phyloP scores from a whole-genome alignment of 768 basidiomycete genomes.

The Lactarius akahatsu region DNA sequence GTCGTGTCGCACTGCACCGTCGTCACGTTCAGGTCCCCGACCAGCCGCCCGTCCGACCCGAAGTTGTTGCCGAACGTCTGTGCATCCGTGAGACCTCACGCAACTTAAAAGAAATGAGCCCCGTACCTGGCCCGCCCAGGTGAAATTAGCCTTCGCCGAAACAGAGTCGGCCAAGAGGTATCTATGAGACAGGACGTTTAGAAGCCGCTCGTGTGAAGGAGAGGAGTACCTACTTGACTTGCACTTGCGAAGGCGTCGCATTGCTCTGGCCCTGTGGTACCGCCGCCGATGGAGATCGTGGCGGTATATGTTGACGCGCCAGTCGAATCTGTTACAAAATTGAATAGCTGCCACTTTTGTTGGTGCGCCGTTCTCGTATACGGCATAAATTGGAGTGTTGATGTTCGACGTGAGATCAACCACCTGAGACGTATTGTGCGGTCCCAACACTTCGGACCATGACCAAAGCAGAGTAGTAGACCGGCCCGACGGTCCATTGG shows the following conservation, averaged over 20 bases:
- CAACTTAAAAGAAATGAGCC: not conserved
- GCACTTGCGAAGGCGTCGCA: constrained; percentile 46
- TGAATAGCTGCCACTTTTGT: constrained; percentile 67
- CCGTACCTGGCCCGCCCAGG: constrained; percentile 75
- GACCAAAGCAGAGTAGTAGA: constrained; percentile 72
- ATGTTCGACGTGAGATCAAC: constrained; percentile 53
- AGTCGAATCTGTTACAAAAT: constrained; percentile 62
- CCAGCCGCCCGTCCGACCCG: constrained; percentile 66
- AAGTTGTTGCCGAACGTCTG: constrained; percentile 63
- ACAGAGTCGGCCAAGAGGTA: constrained; percentile 60
- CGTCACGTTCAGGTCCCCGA: constrained; percentile 53
- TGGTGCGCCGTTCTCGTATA: constrained; percentile 69
- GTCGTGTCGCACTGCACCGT: constrained; percentile 59
- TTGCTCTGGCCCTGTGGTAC: constrained; percentile 41
- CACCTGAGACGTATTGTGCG: constrained; percentile 59
- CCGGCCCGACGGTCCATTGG: constrained; percentile 71
- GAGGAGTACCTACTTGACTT: constrained; percentile 48
- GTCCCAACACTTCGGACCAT: constrained; percentile 69
- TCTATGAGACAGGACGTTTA: constrained; percentile 34
- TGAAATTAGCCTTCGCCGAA: constrained; percentile 60
- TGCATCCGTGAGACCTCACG: not conserved
- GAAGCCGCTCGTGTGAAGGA: not conserved
- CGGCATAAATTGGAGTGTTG: constrained; percentile 63
- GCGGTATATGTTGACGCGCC: constrained; percentile 56
- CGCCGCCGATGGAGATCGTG: constrained; percentile 49